Base-by-base conservation (phyloP, 1,284 basidiomycete genomes). In the Garcileccinum viscosum region DNA sequence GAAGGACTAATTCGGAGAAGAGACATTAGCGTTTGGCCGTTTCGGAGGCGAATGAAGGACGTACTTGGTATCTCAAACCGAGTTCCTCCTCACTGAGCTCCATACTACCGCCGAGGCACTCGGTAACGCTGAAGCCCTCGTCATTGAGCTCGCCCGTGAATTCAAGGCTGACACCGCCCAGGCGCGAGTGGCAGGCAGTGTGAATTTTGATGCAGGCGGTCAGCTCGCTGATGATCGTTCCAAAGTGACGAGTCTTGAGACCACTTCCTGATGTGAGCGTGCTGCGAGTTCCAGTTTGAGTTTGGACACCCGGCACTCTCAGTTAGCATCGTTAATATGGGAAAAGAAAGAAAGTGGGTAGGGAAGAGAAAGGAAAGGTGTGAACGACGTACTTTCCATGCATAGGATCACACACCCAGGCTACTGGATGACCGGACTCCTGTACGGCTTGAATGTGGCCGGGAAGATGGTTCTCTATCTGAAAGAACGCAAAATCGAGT, bases 341-440 rank as follows among this genome's bases (percentile, higher is more conserved):
- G 56, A 33, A 33, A n/a, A n/a, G n/a, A n/a, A n/a, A n/a, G n/a
- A n/a, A n/a, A n/a, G n/a, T n/a, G n/a, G n/a, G n/a, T n/a, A n/a
- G n/a, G n/a, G n/a, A n/a, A 33, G 24, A 27, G 56, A 24, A 17
- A 33, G 32, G 35, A 14, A 19, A 27, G 12, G n/a, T 4, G 12
- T 30, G 62, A 59, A 66, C 66, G 67, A 84, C 93, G 72, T 75
- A 94, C 93, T 96, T 96, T 83, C 95, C 95, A 75, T 97, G 95
- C 97, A 99, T 99, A 2, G 97, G 96, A 82, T 99, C 97, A 77
- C 95, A 98, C 66, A 97, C 89, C 93, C 96, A 98, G 33, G 93
- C 90, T 3, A 98, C 95, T 5, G 93, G 91, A 78, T 99, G 96
- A 1, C 88, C 88, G 2, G 95, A 94, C 66, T 82, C 76, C 76